Percentiles rank a stretch among this genome's conserved stretches.
Conservation (phyloP, 176 grass and related monocot genomes). For the Echinochloa phyllopogon region DNA sequence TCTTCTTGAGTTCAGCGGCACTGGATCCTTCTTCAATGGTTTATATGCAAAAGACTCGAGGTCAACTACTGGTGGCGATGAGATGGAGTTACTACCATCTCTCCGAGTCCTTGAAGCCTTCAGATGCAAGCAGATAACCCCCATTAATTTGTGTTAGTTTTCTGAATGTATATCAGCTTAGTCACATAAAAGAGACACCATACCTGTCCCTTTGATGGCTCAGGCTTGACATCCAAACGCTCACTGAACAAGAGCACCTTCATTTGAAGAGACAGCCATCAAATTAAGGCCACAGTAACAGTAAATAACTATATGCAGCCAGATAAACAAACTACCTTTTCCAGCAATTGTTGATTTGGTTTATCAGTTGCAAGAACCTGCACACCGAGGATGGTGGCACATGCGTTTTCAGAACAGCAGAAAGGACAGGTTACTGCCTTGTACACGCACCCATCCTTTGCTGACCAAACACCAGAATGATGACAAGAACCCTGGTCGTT, state of each 20-base stretch:
- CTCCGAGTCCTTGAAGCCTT: conserved; percentile 34
- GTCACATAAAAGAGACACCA: neutral
- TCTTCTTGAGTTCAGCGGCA: conserved; percentile 47
- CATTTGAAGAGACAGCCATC: conserved; percentile 33
- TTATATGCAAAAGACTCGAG: conserved; percentile 63
- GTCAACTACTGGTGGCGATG: conserved; percentile 31
- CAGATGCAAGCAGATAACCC: conserved; percentile 26
- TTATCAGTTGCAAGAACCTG: conserved; percentile 83
- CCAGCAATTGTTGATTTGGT: conserved; percentile 60
- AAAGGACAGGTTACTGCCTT: conserved; percentile 60
- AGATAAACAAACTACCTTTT: conserved; percentile 62
- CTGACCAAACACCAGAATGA: conserved; percentile 67
- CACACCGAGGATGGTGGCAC: conserved; percentile 45
- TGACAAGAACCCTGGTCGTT: conserved; percentile 32
- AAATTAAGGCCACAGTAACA: conserved; percentile 3
- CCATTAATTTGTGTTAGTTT: conserved; percentile 25
- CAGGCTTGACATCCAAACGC: conserved; percentile 63
- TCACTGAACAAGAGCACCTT: conserved; percentile 82
- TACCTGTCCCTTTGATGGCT: conserved; percentile 58
- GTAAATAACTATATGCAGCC: conserved; percentile 22
- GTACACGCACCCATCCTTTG: conserved; percentile 89
- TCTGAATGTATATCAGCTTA: conserved; percentile 10
- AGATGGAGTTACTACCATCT: neutral
- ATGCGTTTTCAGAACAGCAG: conserved; percentile 50
- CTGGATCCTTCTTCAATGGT: conserved; percentile 45